phyloP scores from a whole-genome alignment of 1,284 basidiomycete genomes.

The Pascua sp. region DNA sequence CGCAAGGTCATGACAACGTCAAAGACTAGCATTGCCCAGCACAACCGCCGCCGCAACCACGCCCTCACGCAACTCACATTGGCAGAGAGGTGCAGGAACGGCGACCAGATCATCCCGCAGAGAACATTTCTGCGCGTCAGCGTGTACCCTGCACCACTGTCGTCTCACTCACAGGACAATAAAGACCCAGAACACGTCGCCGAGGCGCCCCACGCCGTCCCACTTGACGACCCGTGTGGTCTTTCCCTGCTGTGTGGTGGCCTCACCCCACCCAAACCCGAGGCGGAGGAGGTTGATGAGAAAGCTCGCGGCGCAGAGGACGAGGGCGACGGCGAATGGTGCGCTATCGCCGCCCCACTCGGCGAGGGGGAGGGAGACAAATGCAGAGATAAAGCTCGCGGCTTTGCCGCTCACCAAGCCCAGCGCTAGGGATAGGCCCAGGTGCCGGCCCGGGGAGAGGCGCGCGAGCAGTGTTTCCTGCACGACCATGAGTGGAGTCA shows the following conservation, averaged over 20 bases:
- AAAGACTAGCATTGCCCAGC: too few relatives aligned
- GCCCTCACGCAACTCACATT: constrained; percentile 52
- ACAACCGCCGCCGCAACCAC: too few relatives aligned
- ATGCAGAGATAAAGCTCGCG: constrained; percentile 68
- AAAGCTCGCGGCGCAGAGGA: constrained; percentile 63
- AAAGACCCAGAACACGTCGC: constrained; percentile 75
- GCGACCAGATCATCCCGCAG: constrained; percentile 73
- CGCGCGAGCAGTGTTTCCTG: constrained; percentile 59
- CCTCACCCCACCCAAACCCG: constrained; percentile 62
- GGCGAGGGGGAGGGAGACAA: constrained; percentile 55
- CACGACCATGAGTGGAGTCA: constrained; percentile 64
- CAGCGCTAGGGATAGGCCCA: constrained; percentile 71
- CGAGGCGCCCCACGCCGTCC: constrained; percentile 52
- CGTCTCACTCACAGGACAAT: constrained; percentile 39
- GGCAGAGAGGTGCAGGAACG: constrained; percentile 71
- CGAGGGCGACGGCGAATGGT: constrained; percentile 68
- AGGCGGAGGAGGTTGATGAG: constrained; percentile 66
- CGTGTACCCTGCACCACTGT: neutral
- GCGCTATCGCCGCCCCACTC: constrained; percentile 60
- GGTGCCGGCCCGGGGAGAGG: constrained; percentile 64
- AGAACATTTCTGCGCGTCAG: constrained; percentile 56
- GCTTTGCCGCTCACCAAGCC: constrained; percentile 73
- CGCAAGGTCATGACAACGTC: too few relatives aligned
- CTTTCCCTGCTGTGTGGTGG: constrained; percentile 58
- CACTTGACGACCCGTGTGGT: constrained; percentile 33